Evolutionary conservation across 2,329 filamentous ascomycete species (phyloP).

Genomic region (Colletotrichum theobromicola): DNA sequence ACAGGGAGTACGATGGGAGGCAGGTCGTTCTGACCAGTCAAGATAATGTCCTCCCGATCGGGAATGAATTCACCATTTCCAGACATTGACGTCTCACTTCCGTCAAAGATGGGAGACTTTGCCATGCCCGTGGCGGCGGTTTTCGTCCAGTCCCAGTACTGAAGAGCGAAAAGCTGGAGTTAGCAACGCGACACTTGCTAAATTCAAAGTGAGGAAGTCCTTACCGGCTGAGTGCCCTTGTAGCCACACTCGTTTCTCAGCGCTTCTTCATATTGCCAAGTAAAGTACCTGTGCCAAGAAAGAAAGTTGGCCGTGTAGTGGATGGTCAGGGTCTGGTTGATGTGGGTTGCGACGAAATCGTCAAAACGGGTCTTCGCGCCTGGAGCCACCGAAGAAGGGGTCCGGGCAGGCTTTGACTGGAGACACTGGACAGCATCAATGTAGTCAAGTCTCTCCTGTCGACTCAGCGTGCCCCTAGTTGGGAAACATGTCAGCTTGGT

Average conservation of each 20-base stretch:
- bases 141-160: slow-evolving; percentile 34
- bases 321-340: slow-evolving; percentile 50
- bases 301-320: slow-evolving; percentile 43
- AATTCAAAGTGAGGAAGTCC: neutral
- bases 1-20: slow-evolving; percentile 40
- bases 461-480: slow-evolving; percentile 24
- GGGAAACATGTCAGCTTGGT: no score
- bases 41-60: slow-evolving; percentile 24
- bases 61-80: slow-evolving; percentile 45
- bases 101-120: slow-evolving; percentile 53
- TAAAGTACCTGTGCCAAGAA: slow-evolving; percentile 36
- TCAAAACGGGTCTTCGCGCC: slow-evolving; percentile 53
- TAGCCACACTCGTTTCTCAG: slow-evolving; percentile 39
- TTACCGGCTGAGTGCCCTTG: slow-evolving; percentile 42
- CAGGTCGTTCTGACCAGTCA: slow-evolving; percentile 30
- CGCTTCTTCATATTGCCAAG: slow-evolving; percentile 29
- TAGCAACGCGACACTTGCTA: neutral
- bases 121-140: slow-evolving; percentile 34
- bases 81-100: slow-evolving; percentile 48
- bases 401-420: slow-evolving; percentile 38
- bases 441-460: slow-evolving; percentile 41
- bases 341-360: slow-evolving; percentile 54
- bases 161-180: neutral
- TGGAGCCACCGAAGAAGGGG: slow-evolving; percentile 36
- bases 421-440: slow-evolving; percentile 51